Evolutionary conservation across 2,329 filamentous ascomycete species (phyloP).

Genomic region (Sclerotinia spermophila): DNA sequence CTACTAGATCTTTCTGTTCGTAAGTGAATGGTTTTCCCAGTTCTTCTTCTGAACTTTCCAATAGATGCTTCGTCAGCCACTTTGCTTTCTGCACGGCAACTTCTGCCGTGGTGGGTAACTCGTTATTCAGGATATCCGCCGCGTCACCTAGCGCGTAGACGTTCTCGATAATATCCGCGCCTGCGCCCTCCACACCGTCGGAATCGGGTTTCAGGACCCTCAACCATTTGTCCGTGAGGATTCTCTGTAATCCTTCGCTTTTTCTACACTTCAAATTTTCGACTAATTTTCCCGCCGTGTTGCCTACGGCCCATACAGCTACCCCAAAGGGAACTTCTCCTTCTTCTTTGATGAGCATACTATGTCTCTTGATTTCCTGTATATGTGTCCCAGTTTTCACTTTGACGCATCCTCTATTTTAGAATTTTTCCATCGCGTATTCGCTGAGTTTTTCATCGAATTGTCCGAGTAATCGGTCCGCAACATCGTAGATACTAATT

Average conservation of each 20-base stretch:
- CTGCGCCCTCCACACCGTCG: slow-evolving; percentile 26
- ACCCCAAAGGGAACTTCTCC: slow-evolving; percentile 21
- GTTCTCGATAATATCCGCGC: neutral
- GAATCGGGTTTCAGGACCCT: slow-evolving; percentile 22
- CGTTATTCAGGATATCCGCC: slow-evolving; percentile 27
- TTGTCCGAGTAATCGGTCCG: slow-evolving; percentile 40
- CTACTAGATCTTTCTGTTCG: slow-evolving; percentile 24
- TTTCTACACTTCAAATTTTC: slow-evolving; percentile 30
- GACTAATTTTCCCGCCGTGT: slow-evolving; percentile 27
- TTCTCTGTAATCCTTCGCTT: slow-evolving; percentile 24
- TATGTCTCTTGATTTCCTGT: slow-evolving; percentile 23
- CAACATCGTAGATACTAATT: slow-evolving; percentile 45
- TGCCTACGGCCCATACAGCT: slow-evolving; percentile 27
- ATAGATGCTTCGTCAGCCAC: slow-evolving; percentile 18
- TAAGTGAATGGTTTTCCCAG: slow-evolving; percentile 21
- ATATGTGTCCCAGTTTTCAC: slow-evolving; percentile 37
- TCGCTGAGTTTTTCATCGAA: slow-evolving; percentile 43
- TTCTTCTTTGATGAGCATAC: slow-evolving; percentile 23
- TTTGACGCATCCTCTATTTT: slow-evolving; percentile 37
- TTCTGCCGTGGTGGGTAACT: slow-evolving; percentile 26
- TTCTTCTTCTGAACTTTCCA: neutral
- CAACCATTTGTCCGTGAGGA: slow-evolving; percentile 25
- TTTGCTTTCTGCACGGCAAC: slow-evolving; percentile 26
- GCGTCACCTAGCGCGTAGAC: slow-evolving; percentile 36
- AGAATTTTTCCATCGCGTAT: slow-evolving; percentile 41